These are phyloP conservation scores for Coriaria nepalensis DNA, from an alignment of 306 rosid species.

Conservation along the genomic window DNA sequence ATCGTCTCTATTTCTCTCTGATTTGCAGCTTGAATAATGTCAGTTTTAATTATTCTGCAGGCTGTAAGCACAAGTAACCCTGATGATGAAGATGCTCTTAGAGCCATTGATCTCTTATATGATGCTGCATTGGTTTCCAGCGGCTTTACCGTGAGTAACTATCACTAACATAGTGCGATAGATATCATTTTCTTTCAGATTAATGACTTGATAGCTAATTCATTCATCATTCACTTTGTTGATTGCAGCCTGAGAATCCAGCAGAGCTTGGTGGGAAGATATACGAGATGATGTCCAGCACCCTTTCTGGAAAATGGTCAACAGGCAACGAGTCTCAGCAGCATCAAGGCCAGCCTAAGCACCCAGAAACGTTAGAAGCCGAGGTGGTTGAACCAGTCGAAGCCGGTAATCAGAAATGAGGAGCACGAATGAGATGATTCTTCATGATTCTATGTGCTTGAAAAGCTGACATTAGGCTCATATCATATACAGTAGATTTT, in stretches of 20 bases:
- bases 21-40: neutral
- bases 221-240: constrained; percentile 7
- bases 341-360: constrained; percentile 16
- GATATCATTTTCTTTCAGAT: constrained; percentile 1
- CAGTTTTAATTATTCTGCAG: constrained; percentile 25
- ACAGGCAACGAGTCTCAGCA: constrained; percentile 23
- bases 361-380: constrained; percentile 18
- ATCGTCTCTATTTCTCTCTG: neutral
- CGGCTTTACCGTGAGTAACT: constrained; percentile 62
- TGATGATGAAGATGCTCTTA: constrained; percentile 65
- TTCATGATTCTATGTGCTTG: too few relatives aligned
- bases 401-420: constrained; percentile 48
- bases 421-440: neutral
- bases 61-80: constrained; percentile 65
- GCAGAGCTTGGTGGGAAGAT: constrained; percentile 90
- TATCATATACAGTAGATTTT: too few relatives aligned
- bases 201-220: neutral
- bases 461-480: too few relatives aligned
- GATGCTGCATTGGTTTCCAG: constrained; percentile 96
- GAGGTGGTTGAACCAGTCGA: constrained; percentile 50
- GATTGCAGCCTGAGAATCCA: constrained; percentile 90
- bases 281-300: constrained; percentile 89
- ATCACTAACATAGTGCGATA: neutral
- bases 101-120: constrained; percentile 84
- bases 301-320: constrained; percentile 67